These are phyloP conservation scores for Penium margaritaceum DNA, from an alignment of 139 green algal genomes.

Conservation along the genomic window DNA sequence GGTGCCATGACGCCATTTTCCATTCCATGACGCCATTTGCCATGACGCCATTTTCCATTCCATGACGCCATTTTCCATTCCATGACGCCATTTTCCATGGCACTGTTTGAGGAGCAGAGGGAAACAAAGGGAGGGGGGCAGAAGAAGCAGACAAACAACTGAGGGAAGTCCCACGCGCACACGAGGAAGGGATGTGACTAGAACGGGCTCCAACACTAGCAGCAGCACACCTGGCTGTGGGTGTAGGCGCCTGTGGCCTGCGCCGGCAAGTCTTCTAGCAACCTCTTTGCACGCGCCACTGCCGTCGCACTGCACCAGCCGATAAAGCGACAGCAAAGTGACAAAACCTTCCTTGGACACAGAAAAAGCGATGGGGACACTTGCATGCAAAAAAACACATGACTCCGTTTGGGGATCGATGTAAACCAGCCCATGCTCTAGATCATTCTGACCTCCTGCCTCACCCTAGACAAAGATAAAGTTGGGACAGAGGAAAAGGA, in stretches of 20 bases:
- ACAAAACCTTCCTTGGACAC: neutral
- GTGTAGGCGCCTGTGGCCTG: conserved; percentile 38
- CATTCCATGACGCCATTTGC: no score
- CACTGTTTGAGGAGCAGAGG: neutral
- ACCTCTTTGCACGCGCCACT: conserved; percentile 12
- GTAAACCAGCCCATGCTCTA: no score
- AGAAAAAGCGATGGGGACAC: neutral
- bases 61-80: no score
- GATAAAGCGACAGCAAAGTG: conserved; percentile 5
- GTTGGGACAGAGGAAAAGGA: no score
- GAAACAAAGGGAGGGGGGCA: conserved; percentile 12
- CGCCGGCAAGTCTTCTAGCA: conserved; percentile 20
- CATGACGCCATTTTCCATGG: no score
- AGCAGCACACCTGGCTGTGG: conserved; percentile 41
- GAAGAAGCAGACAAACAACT: no score
- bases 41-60: no score
- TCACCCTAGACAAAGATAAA: neutral
- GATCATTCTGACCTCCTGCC: conserved; percentile 23
- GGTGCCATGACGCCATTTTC: neutral
- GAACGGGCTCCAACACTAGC: no score
- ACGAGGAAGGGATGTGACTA: no score
- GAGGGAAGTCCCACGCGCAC: no score
- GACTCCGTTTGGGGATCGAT: no score
- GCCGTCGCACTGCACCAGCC: conserved; percentile 39
- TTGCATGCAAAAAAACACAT: no score